A percentile compares a stretch with the other conserved stretches of the same genome.
phyloP scores from a whole-genome alignment of 139 green algal genomes.

The Chlamydomonas eustigma region DNA sequence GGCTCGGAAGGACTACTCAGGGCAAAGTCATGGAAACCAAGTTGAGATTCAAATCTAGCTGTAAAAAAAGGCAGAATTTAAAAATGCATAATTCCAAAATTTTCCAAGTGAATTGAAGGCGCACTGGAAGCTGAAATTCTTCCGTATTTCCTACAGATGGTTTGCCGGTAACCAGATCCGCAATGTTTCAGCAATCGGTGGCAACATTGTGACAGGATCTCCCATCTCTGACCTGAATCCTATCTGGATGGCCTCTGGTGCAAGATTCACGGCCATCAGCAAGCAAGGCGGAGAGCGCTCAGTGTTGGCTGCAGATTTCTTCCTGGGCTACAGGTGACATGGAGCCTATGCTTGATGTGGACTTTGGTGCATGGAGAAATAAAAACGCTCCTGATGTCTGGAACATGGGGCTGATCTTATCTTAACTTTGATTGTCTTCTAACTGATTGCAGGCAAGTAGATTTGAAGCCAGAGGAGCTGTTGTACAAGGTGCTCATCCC shows the following conservation, averaged over 20 bases:
- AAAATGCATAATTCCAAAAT: no score
- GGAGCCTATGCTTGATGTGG: no score
- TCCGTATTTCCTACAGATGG: constrained; percentile 25
- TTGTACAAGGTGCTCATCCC: constrained; percentile 71
- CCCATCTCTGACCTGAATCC: constrained; percentile 96
- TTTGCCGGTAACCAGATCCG: constrained; percentile 81
- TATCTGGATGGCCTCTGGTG: constrained; percentile 64
- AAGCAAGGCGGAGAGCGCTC: constrained; percentile 18
- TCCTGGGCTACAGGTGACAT: constrained; percentile 87
- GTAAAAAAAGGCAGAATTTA: no score
- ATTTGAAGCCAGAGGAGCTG: constrained; percentile 76
- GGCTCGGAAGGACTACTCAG: no score
- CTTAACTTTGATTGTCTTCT: no score
- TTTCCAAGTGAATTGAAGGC: no score
- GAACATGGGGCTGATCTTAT: no score
- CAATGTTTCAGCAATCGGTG: constrained; percentile 86
- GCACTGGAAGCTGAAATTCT: no score
- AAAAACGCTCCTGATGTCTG: no score
- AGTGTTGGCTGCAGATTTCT: constrained; percentile 71
- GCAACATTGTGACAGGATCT: constrained; percentile 88
- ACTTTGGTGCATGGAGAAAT: no score
- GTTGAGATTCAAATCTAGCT: no score
- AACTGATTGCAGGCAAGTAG: constrained; percentile 74
- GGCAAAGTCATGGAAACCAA: no score
- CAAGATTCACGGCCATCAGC: constrained; percentile 32